Base-by-base conservation (phyloP, 2,329 filamentous ascomycete genomes). In the Ascochyta fabae region DNA sequence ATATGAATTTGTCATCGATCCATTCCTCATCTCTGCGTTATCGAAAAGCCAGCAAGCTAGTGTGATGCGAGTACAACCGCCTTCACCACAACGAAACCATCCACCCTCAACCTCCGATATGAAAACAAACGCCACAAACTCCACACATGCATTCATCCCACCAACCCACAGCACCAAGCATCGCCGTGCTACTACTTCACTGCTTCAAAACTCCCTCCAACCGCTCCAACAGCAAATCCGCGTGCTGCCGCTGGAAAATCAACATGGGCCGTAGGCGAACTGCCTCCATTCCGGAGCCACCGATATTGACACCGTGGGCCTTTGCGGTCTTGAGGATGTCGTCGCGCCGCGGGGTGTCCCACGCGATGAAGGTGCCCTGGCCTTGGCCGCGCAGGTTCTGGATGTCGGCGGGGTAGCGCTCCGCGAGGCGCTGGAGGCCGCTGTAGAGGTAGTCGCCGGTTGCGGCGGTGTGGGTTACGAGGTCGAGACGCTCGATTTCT, bases 331-430 rank as follows among this genome's bases (percentile, higher is more conserved):
- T 84, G 61, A 96, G 77, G 78, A 96, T 89, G 72, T 89, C 85
- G 72, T 96, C 92, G 56, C 92, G 83, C 67, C 86, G 81, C 51
- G 90, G 91, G 71, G 85, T 90, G 76, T 97, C 93, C 82, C 92
- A 97, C 46, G 93, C 92, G 72, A 97, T 91, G 76, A 96, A 96
- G 9, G 93, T 96, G 64, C 92, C 92, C 79, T 90, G 89, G 45
- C 89, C 89, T 81, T 96, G 91, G 49, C 92, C 93, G 68, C 92
- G 86, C 58, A 97, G 83, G 80, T 96, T 95, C 72, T 86, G 79
- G 76, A 97, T 88, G 75, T 94, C 84, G 33, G 82, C 83, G 1
- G 93, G 92, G 75, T 91, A 94, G 75, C 86, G 84, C 70, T 82
- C 71, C 31, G 86, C 84, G 39, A 97, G 83, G 34, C 73, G 78